Evolutionary conservation across 768 basidiomycete genomes (phyloP).

Genomic region (Boletus huronensis): DNA sequence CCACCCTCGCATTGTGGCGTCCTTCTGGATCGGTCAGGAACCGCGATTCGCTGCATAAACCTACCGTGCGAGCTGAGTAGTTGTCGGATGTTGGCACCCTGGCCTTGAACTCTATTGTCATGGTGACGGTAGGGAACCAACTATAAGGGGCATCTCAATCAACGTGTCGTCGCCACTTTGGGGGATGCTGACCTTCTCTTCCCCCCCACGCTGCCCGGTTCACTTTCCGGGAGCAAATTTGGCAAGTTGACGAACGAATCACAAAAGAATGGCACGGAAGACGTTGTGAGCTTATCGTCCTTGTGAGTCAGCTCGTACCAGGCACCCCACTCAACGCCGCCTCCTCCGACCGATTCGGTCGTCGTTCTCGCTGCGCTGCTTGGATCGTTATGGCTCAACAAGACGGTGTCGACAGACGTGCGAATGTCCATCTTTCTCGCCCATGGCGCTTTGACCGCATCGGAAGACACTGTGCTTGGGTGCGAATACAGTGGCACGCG

Average conservation of each 20-base stretch:
- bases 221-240: slow-evolving; percentile 43
- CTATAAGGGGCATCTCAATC: slow-evolving; percentile 26
- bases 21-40: slow-evolving; percentile 54
- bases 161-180: neutral
- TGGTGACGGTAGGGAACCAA: slow-evolving; percentile 62
- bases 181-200: slow-evolving; percentile 12
- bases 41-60: slow-evolving; percentile 48
- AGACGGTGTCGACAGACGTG: slow-evolving; percentile 40
- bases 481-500: slow-evolving; percentile 55
- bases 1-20: slow-evolving; percentile 56
- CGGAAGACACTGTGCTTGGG: slow-evolving; percentile 39
- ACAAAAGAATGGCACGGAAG: slow-evolving; percentile 53
- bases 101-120: slow-evolving; percentile 61
- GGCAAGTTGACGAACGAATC: slow-evolving; percentile 51
- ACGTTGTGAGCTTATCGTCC: slow-evolving; percentile 44
- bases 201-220: slow-evolving; percentile 31
- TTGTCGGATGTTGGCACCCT: slow-evolving; percentile 46
- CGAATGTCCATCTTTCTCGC: slow-evolving; percentile 34
- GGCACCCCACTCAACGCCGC: slow-evolving; percentile 54
- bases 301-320: slow-evolving; percentile 47
- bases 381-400: slow-evolving; percentile 38
- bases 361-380: slow-evolving; percentile 38
- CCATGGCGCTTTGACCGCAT: slow-evolving; percentile 31
- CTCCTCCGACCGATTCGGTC: slow-evolving; percentile 45
- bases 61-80: slow-evolving; percentile 52